Conservation (phyloP, 768 basidiomycete species). For the Amanita rimosa region DNA sequence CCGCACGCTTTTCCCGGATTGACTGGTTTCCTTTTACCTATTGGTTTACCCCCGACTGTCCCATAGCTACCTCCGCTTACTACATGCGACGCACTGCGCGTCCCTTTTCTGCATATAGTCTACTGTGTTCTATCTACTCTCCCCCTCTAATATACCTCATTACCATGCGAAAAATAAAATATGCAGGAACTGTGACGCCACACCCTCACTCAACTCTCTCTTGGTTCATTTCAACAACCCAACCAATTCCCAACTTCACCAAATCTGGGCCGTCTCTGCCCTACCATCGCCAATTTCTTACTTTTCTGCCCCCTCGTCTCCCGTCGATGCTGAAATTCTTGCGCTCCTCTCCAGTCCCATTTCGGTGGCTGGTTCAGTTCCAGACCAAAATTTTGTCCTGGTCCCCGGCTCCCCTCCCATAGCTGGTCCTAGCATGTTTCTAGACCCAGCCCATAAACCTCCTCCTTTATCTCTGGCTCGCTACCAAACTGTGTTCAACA, state of each 20-base stretch:
- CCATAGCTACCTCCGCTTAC: too few relatives aligned
- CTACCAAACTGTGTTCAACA: slow-evolving; percentile 32
- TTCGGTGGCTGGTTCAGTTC: slow-evolving; percentile 39
- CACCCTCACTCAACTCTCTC: too few relatives aligned
- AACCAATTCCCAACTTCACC: background rate
- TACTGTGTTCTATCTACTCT: too few relatives aligned
- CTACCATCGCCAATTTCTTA: slow-evolving; percentile 2
- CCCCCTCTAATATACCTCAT: too few relatives aligned
- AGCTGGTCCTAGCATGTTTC: background rate
- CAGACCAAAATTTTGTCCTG: slow-evolving; percentile 18
- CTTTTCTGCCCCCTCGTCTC: slow-evolving; percentile 18
- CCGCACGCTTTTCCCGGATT: too few relatives aligned
- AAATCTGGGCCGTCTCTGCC: background rate
- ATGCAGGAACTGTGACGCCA: too few relatives aligned
- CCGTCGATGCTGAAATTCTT: slow-evolving; percentile 33
- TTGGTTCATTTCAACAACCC: background rate
- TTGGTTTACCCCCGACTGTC: too few relatives aligned
- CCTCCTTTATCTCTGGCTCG: background rate
- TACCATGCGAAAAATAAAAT: too few relatives aligned
- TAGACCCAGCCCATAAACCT: too few relatives aligned
- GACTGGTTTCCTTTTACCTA: too few relatives aligned
- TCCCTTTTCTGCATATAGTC: too few relatives aligned
- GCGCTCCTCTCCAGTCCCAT: slow-evolving; percentile 36
- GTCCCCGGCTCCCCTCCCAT: background rate
- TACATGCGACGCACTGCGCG: too few relatives aligned